A percentile compares a stretch with the other conserved stretches of the same genome.
Conservation (phyloP, 805 yeast genomes). For the Barnettozyma pratensis region DNA sequence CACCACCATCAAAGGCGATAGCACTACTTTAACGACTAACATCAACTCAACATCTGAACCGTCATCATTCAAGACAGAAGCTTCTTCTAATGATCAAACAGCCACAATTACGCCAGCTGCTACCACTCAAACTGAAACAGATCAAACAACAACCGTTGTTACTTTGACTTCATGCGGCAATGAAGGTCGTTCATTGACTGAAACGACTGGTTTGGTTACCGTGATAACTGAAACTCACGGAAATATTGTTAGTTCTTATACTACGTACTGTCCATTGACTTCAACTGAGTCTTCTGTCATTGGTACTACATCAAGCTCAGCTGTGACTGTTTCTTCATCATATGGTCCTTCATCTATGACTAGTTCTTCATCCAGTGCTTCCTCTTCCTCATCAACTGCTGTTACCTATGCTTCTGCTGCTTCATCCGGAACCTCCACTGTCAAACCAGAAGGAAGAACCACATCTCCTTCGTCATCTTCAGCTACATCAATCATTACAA, state of each 20-base stretch:
- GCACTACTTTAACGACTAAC: background rate
- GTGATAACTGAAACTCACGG: constrained; percentile 24
- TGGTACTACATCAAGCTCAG: background rate
- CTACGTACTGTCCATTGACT: constrained; percentile 14
- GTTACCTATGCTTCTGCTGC: background rate
- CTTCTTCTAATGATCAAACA: too few relatives aligned
- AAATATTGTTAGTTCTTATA: constrained; percentile 2
- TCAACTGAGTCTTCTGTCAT: background rate
- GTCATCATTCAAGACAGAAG: too few relatives aligned
- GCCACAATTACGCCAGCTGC: too few relatives aligned
- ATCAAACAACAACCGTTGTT: background rate
- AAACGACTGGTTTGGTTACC: constrained; percentile 21
- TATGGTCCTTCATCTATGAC: background rate
- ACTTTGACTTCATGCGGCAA: constrained; percentile 21
- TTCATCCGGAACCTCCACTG: background rate
- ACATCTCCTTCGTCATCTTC: background rate
- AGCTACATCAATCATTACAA: constrained; percentile 13
- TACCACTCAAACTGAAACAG: background rate
- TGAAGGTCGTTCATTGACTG: constrained; percentile 28
- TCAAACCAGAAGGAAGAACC: background rate
- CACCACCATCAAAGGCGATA: background rate
- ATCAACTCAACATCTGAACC: too few relatives aligned
- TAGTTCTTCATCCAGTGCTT: too few relatives aligned
- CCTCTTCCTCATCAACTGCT: constrained; percentile 7
- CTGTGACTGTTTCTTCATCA: too few relatives aligned